Evolutionary conservation across 306 rosid genomes (phyloP).

Genomic region (Citrullus amarus): DNA sequence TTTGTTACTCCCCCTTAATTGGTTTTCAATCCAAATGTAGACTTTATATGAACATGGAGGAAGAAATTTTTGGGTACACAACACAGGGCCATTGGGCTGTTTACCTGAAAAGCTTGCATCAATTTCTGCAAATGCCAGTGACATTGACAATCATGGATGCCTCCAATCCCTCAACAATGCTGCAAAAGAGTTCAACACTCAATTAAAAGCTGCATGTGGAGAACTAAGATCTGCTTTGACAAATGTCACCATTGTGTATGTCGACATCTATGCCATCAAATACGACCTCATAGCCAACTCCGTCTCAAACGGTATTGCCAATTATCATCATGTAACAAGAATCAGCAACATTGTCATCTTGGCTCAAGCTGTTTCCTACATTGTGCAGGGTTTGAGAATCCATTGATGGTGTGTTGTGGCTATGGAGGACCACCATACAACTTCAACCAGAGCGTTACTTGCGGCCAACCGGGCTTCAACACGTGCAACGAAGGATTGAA

Average conservation of each 20-base stretch:
- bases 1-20: background rate
- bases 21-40: background rate
- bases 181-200: conserved; percentile 15
- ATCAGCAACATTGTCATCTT: background rate
- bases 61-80: conserved; percentile 20
- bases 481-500: conserved; percentile 16
- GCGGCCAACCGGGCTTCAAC: conserved; percentile 13
- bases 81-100: conserved; percentile 22
- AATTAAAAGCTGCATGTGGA: conserved; percentile 4
- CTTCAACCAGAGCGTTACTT: conserved; percentile 6
- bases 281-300: conserved; percentile 14
- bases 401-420: conserved; percentile 21
- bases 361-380: background rate
- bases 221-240: conserved; percentile 16
- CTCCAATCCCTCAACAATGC: conserved; percentile 12
- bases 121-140: background rate
- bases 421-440: conserved; percentile 24
- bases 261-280: conserved; percentile 20
- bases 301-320: conserved; percentile 1
- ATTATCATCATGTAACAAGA: background rate
- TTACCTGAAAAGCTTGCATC: conserved; percentile 14
- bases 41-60: conserved; percentile 13
- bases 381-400: conserved; percentile 16
- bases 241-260: conserved; percentile 15
- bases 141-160: conserved; percentile 15